Evolutionary conservation across 129 eudicot genomes (phyloP), one percentile per base, ranked within the genome.

Genomic region (Ambrosia trifida): DNA sequence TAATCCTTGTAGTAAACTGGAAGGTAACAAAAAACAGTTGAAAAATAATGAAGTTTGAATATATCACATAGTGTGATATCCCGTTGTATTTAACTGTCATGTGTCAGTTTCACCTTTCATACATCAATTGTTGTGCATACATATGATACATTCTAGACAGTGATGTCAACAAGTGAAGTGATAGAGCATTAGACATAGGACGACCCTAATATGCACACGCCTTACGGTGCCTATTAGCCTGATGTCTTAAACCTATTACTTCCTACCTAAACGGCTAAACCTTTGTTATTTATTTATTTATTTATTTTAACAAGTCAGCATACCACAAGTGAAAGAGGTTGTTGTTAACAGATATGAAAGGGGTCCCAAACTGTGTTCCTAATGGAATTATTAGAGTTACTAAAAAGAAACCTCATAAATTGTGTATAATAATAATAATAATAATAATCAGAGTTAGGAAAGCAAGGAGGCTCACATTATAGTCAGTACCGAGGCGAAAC

Each of bases 401-500:
- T 56, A 46, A 58, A 45, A 57, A 16, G 19, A 49, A 49, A 46
- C 51, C 51, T 46, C 11, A 46, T 4, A 11, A 2, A 2, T 14
- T 24, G 28, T 24, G 28, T 24, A 24, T 24, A 24, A 24, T 24
- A 24, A 24, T 24, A 24, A 24, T 24, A 24, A 24, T 24, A 24
- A 24, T 0, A 24, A 24, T 24, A 24, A 24, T 24, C 28, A 24
- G 28, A 24, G 28, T 24, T 24, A 24, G 28, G 28, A 24, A 24
- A 24, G 38, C 74, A 14, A 41, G 58, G 40, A 11, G 33, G 66
- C 95, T 86, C 86, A 92, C 96, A 81, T 95, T 88, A 58, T 83
- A 95, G 56, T 90, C 83, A 71, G 67, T 74, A 14, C 91, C 84
- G 31, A 95, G 91, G 74, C 97, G 97, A 81, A 92, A 88, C 94